phyloP scores from a whole-genome alignment of 495 filamentous ascomycete genomes.

The Annulohypoxylon nitens region DNA sequence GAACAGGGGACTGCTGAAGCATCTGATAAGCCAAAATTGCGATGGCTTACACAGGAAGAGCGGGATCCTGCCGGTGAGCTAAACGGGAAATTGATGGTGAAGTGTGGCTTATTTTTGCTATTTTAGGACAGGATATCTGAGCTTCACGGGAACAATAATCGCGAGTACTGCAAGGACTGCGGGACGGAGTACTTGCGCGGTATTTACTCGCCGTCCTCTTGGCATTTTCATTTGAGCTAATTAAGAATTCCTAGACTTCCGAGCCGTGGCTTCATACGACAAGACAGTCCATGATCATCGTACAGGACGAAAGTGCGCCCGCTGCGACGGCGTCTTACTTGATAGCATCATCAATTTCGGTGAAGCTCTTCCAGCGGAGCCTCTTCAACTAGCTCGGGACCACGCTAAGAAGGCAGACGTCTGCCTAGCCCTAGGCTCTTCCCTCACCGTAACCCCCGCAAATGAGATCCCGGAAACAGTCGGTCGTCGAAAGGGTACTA shows the following conservation, averaged over 20 bases:
- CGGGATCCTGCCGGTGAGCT: conserved; percentile 57
- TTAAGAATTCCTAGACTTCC: conserved; percentile 52
- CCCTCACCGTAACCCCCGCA: conserved; percentile 59
- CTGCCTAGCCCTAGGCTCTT: conserved; percentile 61
- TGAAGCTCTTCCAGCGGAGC: conserved; percentile 51
- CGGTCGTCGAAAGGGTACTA: conserved; percentile 46
- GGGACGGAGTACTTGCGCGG: conserved; percentile 62
- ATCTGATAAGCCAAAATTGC: conserved; percentile 63
- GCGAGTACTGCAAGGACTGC: conserved; percentile 60
- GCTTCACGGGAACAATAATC: conserved; percentile 62
- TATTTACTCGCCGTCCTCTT: conserved; percentile 13
- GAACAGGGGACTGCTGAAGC: conserved; percentile 56
- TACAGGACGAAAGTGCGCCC: conserved; percentile 58
- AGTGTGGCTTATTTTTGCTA: conserved; percentile 11
- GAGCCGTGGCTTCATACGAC: conserved; percentile 59
- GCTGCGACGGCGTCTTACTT: conserved; percentile 52
- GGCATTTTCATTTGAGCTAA: not conserved
- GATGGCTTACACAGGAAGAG: conserved; percentile 61
- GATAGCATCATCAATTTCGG: conserved; percentile 64
- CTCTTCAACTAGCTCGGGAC: conserved; percentile 50
- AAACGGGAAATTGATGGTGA: not conserved
- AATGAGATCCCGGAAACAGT: conserved; percentile 56
- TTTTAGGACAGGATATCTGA: conserved; percentile 55
- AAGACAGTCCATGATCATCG: conserved; percentile 60
- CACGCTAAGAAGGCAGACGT: conserved; percentile 59